Conservation (phyloP, 305 asterid species). For the Stenogyne calaminthoides region DNA sequence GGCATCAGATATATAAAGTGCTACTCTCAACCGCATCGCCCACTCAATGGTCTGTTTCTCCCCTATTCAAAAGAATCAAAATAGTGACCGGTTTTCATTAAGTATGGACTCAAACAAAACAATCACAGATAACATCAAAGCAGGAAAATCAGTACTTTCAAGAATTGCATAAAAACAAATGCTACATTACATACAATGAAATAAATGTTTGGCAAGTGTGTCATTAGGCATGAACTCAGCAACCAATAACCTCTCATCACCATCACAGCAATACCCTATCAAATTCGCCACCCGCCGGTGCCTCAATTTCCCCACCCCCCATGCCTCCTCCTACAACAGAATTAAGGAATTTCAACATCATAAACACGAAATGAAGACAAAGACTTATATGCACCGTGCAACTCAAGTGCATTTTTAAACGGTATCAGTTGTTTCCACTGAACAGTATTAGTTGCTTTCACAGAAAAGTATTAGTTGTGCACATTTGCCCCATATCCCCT, state of each 20-base stretch:
- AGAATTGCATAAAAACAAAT: slow-evolving; percentile 6
- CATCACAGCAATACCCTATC: slow-evolving; percentile 71
- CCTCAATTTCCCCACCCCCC: slow-evolving; percentile 63
- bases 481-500: too few relatives aligned
- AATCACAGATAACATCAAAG: not conserved
- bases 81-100: not conserved
- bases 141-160: slow-evolving; percentile 3
- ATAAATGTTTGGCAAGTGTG: slow-evolving; percentile 63
- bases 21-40: slow-evolving; percentile 70
- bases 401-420: too few relatives aligned
- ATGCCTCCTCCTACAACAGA: slow-evolving; percentile 50
- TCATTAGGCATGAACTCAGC: slow-evolving; percentile 67
- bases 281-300: slow-evolving; percentile 53
- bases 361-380: not conserved
- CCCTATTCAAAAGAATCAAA: slow-evolving; percentile 40
- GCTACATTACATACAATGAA: slow-evolving; percentile 50
- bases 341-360: not conserved
- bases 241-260: slow-evolving; percentile 65
- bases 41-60: slow-evolving; percentile 65
- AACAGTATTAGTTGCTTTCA: too few relatives aligned
- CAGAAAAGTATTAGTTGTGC: too few relatives aligned
- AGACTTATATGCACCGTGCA: too few relatives aligned
- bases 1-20: slow-evolving; percentile 54
- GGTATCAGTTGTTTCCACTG: too few relatives aligned
- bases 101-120: slow-evolving; percentile 6